phyloP scores from a whole-genome alignment of 2,329 filamentous ascomycete species.

The Dothidotthia symphoricarpi region DNA sequence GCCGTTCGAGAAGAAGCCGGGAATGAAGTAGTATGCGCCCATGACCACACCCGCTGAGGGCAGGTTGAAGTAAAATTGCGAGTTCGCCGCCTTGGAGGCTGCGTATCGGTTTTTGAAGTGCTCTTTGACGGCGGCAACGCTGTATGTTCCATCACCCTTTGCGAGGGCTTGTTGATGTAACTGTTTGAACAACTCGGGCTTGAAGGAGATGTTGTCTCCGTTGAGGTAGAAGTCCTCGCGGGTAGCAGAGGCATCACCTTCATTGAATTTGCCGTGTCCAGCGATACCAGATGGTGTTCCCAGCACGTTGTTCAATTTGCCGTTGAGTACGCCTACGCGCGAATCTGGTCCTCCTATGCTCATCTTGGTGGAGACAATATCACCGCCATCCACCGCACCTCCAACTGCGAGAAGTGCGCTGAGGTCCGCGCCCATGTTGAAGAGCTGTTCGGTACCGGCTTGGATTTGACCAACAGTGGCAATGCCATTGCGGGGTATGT shows the following conservation, averaged over 20 bases:
- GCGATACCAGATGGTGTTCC: slow-evolving; percentile 30
- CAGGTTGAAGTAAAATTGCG: slow-evolving; percentile 21
- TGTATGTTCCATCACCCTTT: slow-evolving; percentile 19
- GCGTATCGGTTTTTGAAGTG: slow-evolving; percentile 23
- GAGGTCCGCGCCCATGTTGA: slow-evolving; percentile 44
- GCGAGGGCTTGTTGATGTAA: slow-evolving; percentile 19
- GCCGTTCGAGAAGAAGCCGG: slow-evolving; percentile 23
- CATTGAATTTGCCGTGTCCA: slow-evolving; percentile 25
- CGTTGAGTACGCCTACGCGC: slow-evolving; percentile 19
- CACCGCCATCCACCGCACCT: slow-evolving; percentile 17
- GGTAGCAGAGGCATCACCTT: slow-evolving; percentile 36
- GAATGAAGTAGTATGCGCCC: slow-evolving; percentile 24
- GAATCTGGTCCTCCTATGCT: slow-evolving; percentile 18
- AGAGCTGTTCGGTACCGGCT: slow-evolving; percentile 32
- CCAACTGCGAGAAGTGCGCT: slow-evolving; percentile 18
- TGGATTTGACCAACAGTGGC: slow-evolving; percentile 42
- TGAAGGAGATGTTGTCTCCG: slow-evolving; percentile 32
- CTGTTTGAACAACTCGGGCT: slow-evolving; percentile 24
- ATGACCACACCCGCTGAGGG: slow-evolving; percentile 17
- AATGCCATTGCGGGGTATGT: slow-evolving; percentile 35
- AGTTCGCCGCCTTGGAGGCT: slow-evolving; percentile 15
- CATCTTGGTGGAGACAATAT: slow-evolving; percentile 20
- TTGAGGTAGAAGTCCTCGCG: slow-evolving; percentile 27
- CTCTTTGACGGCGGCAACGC: slow-evolving; percentile 15
- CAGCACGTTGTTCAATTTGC: slow-evolving; percentile 31